Evolutionary conservation across 192 early-diverging fungal genomes (phyloP), one percentile per base, ranked within the genome.

Genomic region (Geranomyces michiganensis): DNA sequence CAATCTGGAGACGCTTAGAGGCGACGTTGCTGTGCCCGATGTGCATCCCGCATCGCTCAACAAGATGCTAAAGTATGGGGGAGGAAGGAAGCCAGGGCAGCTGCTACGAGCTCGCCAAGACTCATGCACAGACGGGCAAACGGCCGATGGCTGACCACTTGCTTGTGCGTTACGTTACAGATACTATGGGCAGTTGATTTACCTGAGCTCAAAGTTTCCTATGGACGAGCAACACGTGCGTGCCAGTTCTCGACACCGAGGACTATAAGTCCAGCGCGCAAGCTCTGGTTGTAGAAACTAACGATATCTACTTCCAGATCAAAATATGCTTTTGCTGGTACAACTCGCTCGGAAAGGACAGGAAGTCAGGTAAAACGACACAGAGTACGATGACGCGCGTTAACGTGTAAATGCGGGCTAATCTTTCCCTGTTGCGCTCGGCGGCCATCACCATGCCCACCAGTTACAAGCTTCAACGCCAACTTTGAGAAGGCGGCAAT

Each of bases 121-220:
- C 17, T 4, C 7, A 7, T 4, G 51, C 46, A 19, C 19, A 26
- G 24, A 26, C 17, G 7, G 3, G n/a, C 7, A 53, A 15, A 15
- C 3, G 51, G n/a, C 51, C 17, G 51, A 3, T 8, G 3, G 24
- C 19, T 53, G 24, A 53, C 51, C 17, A 15, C 51, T 53, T 17
- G 19, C 51, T 41, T 53, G 51, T 53, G n/a, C 4, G 24, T 53
- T 47, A 10, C 46, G 46, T 19, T 53, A 17, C 65, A 91, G 90
- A 75, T 96, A 96, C 75, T 92, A 92, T 75, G 92, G 86, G 0
- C 95, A 97, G 76, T 82, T 97, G 26, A 86, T 88, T 19, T 90
- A 90, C 74, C 87, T 95, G 36, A 75, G 89, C 48, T 85, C 89
- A 56, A 97, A 95, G 78, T 96, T 96, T 65, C 90, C 92, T 7